Conservation (phyloP, 2,329 filamentous ascomycete genomes). For the Aspergillus fructus region DNA sequence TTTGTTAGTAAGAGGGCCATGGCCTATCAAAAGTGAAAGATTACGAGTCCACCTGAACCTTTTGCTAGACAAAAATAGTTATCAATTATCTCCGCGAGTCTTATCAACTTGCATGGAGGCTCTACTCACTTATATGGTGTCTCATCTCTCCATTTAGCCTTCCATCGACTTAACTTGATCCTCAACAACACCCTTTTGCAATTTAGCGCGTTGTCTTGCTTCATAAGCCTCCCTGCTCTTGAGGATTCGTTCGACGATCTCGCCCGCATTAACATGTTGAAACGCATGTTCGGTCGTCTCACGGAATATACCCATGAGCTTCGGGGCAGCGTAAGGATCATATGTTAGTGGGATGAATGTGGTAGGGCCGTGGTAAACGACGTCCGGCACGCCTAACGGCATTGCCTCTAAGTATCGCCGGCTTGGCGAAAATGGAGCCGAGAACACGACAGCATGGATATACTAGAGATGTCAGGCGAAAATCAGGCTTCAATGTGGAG, state of each 20-base stretch:
- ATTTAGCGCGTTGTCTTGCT: slow-evolving; percentile 85
- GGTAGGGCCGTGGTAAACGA: slow-evolving; percentile 95
- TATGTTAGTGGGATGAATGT: slow-evolving; percentile 78
- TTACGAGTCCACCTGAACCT: not conserved
- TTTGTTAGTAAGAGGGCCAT: too few relatives aligned
- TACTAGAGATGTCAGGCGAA: slow-evolving; percentile 57
- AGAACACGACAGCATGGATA: slow-evolving; percentile 83
- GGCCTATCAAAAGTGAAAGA: not conserved
- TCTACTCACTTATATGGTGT: not conserved
- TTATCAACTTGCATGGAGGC: not conserved
- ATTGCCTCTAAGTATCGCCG: slow-evolving; percentile 72
- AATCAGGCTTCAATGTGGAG: not conserved
- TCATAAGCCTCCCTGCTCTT: slow-evolving; percentile 85
- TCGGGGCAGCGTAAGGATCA: slow-evolving; percentile 78
- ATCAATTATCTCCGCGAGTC: not conserved
- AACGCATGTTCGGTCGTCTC: slow-evolving; percentile 77
- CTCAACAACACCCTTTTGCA: slow-evolving; percentile 79
- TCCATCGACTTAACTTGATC: slow-evolving; percentile 63
- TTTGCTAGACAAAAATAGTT: not conserved
- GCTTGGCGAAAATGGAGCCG: slow-evolving; percentile 84
- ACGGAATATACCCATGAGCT: slow-evolving; percentile 78
- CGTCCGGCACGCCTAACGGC: slow-evolving; percentile 71
- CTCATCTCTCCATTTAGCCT: slow-evolving; percentile 26
- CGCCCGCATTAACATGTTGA: slow-evolving; percentile 82
- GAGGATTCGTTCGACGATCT: slow-evolving; percentile 89